Evolutionary conservation across 306 rosid species (phyloP).

Genomic region (Ormosia emarginata): DNA sequence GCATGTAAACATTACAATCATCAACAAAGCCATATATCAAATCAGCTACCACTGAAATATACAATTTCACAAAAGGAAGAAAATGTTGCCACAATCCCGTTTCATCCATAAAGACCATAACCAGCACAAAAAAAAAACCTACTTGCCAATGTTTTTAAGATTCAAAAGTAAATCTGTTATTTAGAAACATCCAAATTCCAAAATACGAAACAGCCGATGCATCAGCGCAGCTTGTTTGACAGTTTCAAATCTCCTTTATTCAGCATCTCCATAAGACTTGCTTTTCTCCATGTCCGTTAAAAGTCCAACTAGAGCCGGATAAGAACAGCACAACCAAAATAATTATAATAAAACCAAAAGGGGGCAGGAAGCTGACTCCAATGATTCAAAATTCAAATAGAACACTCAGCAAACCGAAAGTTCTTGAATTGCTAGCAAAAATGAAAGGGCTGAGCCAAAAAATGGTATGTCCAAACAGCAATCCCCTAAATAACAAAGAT

Average conservation of each 20-base stretch:
- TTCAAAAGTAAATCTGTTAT: neutral
- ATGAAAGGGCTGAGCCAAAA: neutral
- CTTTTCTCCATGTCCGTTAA: neutral
- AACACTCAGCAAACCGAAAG: neutral
- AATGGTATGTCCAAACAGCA: neutral
- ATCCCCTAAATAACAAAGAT: neutral
- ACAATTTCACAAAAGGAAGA: neutral
- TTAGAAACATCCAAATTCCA: neutral
- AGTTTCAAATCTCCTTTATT: neutral
- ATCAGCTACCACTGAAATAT: neutral
- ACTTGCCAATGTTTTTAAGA: neutral
- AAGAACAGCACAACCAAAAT: neutral
- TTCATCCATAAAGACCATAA: neutral
- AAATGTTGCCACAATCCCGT: neutral
- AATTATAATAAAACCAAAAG: neutral
- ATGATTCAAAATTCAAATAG: neutral
- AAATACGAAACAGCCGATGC: neutral
- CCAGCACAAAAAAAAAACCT: neutral
- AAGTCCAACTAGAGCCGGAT: neutral
- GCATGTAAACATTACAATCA: neutral
- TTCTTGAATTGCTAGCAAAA: neutral
- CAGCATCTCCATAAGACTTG: neutral
- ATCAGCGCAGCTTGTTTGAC: neutral
- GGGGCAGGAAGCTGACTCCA: neutral
- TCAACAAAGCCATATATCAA: neutral